These are phyloP conservation scores for Aspergillus conjunctus DNA, from an alignment of 495 filamentous ascomycete species.

Conservation along the genomic window DNA sequence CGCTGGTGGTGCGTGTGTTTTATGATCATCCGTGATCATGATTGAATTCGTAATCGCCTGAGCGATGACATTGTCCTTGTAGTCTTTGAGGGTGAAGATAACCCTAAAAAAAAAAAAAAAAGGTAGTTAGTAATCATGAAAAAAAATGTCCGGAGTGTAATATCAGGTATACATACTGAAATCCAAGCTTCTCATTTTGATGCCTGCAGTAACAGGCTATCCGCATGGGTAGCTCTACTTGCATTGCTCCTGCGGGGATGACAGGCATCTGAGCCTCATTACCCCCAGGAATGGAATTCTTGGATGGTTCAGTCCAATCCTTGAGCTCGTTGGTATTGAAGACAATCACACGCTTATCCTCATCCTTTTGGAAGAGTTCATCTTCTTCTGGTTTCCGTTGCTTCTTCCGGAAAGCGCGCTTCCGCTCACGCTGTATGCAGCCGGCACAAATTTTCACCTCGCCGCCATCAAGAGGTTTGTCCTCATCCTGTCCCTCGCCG, in stretches of 20 bases:
- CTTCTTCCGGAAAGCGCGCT: slow-evolving; percentile 87
- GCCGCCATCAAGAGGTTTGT: slow-evolving; percentile 75
- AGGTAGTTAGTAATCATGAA: slow-evolving; percentile 14
- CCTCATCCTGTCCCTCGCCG: slow-evolving; percentile 53
- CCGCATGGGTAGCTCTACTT: slow-evolving; percentile 86
- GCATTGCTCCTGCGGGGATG: slow-evolving; percentile 63
- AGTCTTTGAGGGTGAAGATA: slow-evolving; percentile 90
- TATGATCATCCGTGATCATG: slow-evolving; percentile 97
- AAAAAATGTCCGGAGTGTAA: slow-evolving; percentile 2
- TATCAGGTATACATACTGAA: slow-evolving; percentile 54
- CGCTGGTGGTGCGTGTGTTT: slow-evolving; percentile 64
- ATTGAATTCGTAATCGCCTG: slow-evolving; percentile 85
- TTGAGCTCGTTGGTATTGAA: slow-evolving; percentile 93
- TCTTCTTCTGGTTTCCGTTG: slow-evolving; percentile 82
- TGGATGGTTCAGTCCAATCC: slow-evolving; percentile 70
- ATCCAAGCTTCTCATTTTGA: slow-evolving; percentile 87
- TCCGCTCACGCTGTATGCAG: slow-evolving; percentile 84
- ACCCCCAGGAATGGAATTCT: slow-evolving; percentile 33
- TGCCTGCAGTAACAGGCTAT: slow-evolving; percentile 97
- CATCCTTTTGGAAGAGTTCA: slow-evolving; percentile 74
- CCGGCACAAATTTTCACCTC: slow-evolving; percentile 82
- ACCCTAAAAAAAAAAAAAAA: slow-evolving; percentile 50
- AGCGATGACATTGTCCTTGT: slow-evolving; percentile 68
- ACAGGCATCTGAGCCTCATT: slow-evolving; percentile 34
- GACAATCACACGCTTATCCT: slow-evolving; percentile 79